Base-by-base conservation (phyloP, 208 protist genomes). In the Angomonas ambiguus region DNA sequence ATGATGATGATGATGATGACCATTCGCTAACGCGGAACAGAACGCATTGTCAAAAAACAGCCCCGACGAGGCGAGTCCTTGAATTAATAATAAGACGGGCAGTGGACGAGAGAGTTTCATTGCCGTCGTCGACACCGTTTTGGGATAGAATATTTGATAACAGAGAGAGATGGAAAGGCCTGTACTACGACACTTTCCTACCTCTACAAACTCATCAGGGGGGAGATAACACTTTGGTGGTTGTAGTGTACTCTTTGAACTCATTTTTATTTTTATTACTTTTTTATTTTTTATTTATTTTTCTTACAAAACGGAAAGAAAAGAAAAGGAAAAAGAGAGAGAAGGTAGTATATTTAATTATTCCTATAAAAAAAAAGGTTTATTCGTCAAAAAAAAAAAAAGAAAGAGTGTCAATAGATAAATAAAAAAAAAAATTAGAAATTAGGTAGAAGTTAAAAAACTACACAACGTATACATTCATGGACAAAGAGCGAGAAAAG, bases 31-130 rank as follows among this genome's bases (percentile, higher is more conserved):
- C 32, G 20, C 31, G 25, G 73, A 62, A 53, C 76, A 70, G 56
- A 89, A 88, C 22, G 22, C 30, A 27, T 67, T 22, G 28, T 81
- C 58, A 34, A 69, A 90, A 25, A 60, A 45, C 27, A 79, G 56
- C 13, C 69, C 63, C 6, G 70, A 67, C 24, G 65, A 72, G 61
- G 62, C 45, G 42, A 95, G 64, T n/a, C 89, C 86, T 56, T 80
- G 73, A 0, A 95, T 74, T 18, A 91, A 65, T 62, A 92, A 65
- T 57, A 95, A 3, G 27, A 33, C 53, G 10, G 53, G 24, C 3
- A n/a, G 16, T 25, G 49, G 4, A n/a, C 22, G 49, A 10, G 49
- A 8, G 49, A 55, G 22, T 5, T 5, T 4, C 4, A 25, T 55
- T 20, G 22, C 28, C 49, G 49, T 5, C 3, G 49, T 16, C 22